A percentile compares a stretch with the other conserved stretches of the same genome.
Evolutionary conservation across 768 basidiomycete species (phyloP).

Genomic region (Pisolithus sp.): DNA sequence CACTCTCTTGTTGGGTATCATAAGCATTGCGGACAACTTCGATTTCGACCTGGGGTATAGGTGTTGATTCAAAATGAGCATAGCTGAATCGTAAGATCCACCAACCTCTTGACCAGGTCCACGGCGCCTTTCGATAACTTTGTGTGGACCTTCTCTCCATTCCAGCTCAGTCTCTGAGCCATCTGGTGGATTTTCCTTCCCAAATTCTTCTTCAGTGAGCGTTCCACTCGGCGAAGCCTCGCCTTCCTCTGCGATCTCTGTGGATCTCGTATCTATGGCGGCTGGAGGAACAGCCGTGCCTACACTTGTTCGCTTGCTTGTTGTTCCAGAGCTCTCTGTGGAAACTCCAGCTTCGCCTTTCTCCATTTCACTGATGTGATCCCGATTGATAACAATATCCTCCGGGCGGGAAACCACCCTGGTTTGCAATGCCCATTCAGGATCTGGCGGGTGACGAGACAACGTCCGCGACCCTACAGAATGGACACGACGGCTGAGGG

Average conservation of each 20-base stretch:
- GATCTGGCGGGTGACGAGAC: slow-evolving; percentile 61
- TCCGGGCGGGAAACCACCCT: slow-evolving; percentile 63
- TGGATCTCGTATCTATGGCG: slow-evolving; percentile 2
- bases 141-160: slow-evolving; percentile 68
- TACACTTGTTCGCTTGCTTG: slow-evolving; percentile 19
- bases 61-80: slow-evolving; percentile 8
- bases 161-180: slow-evolving; percentile 38
- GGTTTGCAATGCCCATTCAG: slow-evolving; percentile 83
- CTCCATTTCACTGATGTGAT: slow-evolving; percentile 50
- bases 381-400: slow-evolving; percentile 82
- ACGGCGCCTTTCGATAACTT: slow-evolving; percentile 53
- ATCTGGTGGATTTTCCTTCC: slow-evolving; percentile 38
- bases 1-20: slow-evolving; percentile 3
- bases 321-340: slow-evolving; percentile 21
- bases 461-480: slow-evolving; percentile 73
- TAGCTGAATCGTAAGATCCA: background rate
- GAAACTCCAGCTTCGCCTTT: slow-evolving; percentile 29
- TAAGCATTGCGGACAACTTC: slow-evolving; percentile 48
- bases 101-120: slow-evolving; percentile 66
- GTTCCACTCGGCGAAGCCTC: background rate
- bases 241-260: slow-evolving; percentile 9
- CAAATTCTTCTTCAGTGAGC: slow-evolving; percentile 11
- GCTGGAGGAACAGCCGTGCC: background rate
- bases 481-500: slow-evolving; percentile 87
- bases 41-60: slow-evolving; percentile 50